Conservation (phyloP, 495 filamentous ascomycete species). For the Evansstolkia leycettana region DNA sequence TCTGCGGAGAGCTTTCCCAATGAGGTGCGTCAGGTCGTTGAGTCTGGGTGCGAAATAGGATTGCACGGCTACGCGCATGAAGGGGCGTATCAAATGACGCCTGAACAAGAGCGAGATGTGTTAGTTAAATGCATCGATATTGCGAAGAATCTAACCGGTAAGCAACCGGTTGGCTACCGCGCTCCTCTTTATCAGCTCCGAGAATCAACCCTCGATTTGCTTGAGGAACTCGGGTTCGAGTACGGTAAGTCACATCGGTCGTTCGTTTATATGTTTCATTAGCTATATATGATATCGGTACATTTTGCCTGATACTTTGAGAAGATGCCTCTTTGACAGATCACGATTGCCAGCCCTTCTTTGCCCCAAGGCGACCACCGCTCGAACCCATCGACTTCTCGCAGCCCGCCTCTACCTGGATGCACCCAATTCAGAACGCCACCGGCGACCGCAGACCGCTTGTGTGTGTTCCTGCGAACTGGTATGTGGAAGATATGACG, state of each 20-base stretch:
- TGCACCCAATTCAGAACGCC: conserved; percentile 36
- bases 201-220: conserved; percentile 39
- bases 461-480: conserved; percentile 42
- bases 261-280: no score
- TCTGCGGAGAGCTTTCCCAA: conserved; percentile 48
- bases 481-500: conserved; percentile 48
- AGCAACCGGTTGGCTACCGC: conserved; percentile 42
- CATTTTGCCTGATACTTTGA: no score
- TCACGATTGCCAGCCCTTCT: conserved; percentile 42
- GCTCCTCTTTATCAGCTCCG: conserved; percentile 47
- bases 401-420: conserved; percentile 39
- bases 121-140: conserved; percentile 41
- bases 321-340: conserved; percentile 40
- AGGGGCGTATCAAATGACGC: conserved; percentile 41
- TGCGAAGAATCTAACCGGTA: conserved; percentile 34
- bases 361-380: conserved; percentile 34
- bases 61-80: conserved; percentile 53
- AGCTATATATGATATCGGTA: no score
- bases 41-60: conserved; percentile 45
- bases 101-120: conserved; percentile 45
- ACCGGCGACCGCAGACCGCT: conserved; percentile 19
- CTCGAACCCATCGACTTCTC: conserved; percentile 39
- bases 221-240: conserved; percentile 43
- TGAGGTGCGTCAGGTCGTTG: conserved; percentile 38
- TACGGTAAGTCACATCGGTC: conserved; percentile 22